Conservation (phyloP, 2,329 filamentous ascomycete species). For the Alternaria brassicae region DNA sequence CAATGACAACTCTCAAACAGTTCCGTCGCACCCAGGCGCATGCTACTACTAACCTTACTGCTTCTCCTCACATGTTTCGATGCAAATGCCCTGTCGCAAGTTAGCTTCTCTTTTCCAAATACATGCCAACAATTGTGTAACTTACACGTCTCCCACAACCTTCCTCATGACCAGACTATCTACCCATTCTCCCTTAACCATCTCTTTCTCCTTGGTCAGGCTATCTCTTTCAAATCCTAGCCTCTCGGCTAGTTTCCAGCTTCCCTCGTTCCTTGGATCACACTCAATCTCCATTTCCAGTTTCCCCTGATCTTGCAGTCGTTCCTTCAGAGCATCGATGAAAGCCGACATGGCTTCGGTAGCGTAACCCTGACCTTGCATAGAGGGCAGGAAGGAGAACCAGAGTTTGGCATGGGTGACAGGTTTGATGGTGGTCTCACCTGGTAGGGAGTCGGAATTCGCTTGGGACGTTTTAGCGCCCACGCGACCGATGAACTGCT, state of each 20-base stretch:
- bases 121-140: background rate
- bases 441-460: constrained; percentile 14
- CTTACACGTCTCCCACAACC: constrained; percentile 22
- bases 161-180: constrained; percentile 39
- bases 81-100: background rate
- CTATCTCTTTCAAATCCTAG: constrained; percentile 39
- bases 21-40: constrained; percentile 8
- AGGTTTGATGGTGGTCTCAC: constrained; percentile 1
- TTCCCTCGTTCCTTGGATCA: constrained; percentile 43
- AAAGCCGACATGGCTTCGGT: constrained; percentile 43
- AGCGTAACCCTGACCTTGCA: constrained; percentile 38
- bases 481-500: constrained; percentile 38
- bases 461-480: constrained; percentile 29
- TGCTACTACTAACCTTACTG: constrained; percentile 11
- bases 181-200: constrained; percentile 47
- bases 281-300: constrained; percentile 46
- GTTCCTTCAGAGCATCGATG: constrained; percentile 24
- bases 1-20: constrained; percentile 10
- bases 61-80: constrained; percentile 7
- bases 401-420: constrained; percentile 34
- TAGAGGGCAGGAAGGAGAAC: constrained; percentile 39
- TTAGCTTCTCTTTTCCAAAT: background rate
- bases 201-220: constrained; percentile 34
- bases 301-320: constrained; percentile 12
- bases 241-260: constrained; percentile 41